These are phyloP conservation scores for Lecanicillium sp. DNA, from an alignment of 2,329 filamentous ascomycete genomes.

Conservation along the genomic window DNA sequence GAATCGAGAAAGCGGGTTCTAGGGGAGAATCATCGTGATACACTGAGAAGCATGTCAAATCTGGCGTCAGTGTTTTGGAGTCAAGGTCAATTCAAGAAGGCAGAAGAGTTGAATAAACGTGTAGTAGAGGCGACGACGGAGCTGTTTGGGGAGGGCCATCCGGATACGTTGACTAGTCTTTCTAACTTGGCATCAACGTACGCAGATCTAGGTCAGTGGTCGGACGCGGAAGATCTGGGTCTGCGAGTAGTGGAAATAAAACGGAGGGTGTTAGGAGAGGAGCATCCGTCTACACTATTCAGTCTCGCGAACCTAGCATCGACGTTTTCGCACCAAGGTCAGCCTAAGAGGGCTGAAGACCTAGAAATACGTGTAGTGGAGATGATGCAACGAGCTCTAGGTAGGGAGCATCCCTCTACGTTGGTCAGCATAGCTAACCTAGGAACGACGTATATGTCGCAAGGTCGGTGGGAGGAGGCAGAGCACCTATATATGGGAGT, in stretches of 20 bases:
- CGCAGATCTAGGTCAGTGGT: slow-evolving; percentile 6
- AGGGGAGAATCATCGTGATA: not conserved
- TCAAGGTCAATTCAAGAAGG: not conserved
- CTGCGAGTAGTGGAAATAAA: slow-evolving; percentile 5
- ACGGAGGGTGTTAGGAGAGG: slow-evolving; percentile 7
- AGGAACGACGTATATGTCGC: not conserved
- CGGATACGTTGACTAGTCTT: slow-evolving; percentile 11
- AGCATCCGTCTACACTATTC: slow-evolving; percentile 5
- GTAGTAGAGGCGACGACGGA: slow-evolving; percentile 8
- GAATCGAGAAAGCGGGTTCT: slow-evolving; percentile 19
- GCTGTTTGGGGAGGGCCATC: slow-evolving; percentile 7
- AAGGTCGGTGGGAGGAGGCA: slow-evolving; percentile 1
- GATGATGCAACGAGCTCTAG: slow-evolving; percentile 8
- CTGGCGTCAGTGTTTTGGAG: slow-evolving; percentile 11
- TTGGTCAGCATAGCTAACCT: slow-evolving; percentile 9
- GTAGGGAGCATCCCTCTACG: slow-evolving; percentile 10
- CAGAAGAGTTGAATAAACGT: slow-evolving; percentile 2
- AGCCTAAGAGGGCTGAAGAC: slow-evolving; percentile 13
- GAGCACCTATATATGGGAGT: not conserved
- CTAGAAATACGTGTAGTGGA: too few species aligned
- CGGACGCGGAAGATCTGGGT: slow-evolving; percentile 11
- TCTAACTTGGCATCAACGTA: slow-evolving; percentile 10
- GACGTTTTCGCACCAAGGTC: slow-evolving; percentile 5
- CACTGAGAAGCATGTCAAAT: slow-evolving; percentile 14
- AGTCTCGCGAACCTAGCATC: slow-evolving; percentile 6